A percentile compares a stretch with the other conserved stretches of the same genome.
phyloP scores from a whole-genome alignment of 2,329 filamentous ascomycete genomes.

The Fusarium equiseti region DNA sequence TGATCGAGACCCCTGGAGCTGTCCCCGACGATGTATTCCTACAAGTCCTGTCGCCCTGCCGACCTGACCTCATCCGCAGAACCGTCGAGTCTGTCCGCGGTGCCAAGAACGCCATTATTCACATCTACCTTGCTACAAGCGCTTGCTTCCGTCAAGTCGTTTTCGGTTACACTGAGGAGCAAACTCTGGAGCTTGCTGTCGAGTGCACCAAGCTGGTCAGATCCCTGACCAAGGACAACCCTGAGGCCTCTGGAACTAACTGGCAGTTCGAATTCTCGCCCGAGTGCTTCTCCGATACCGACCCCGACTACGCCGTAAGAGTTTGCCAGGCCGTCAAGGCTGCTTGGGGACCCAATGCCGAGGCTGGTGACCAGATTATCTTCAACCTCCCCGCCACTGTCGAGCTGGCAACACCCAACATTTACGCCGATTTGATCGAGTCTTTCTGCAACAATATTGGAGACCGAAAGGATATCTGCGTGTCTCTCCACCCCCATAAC shows the following conservation, averaged over 20 bases:
- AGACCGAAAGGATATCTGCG: constrained; percentile 86
- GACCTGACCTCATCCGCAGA: constrained; percentile 85
- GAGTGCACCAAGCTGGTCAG: constrained; percentile 88
- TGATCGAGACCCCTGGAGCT: constrained; percentile 70
- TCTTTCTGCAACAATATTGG: constrained; percentile 90
- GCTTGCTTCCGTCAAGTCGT: constrained; percentile 94
- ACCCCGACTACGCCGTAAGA: constrained; percentile 82
- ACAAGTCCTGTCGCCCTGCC: constrained; percentile 92
- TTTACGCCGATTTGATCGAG: constrained; percentile 96
- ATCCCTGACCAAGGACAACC: constrained; percentile 87
- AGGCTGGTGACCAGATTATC: constrained; percentile 79
- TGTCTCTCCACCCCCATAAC: constrained; percentile 94
- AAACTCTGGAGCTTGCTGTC: constrained; percentile 84
- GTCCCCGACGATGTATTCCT: constrained; percentile 80
- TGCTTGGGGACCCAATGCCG: constrained; percentile 85
- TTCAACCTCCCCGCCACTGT: constrained; percentile 98
- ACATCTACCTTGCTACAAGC: constrained; percentile 96
- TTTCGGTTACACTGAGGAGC: constrained; percentile 86
- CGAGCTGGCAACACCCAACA: constrained; percentile 93
- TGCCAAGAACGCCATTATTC: constrained; percentile 92
- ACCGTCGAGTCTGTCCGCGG: constrained; percentile 91
- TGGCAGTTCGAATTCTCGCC: constrained; percentile 89
- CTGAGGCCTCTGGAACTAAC: constrained; percentile 66
- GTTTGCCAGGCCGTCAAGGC: constrained; percentile 94
- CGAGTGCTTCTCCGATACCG: constrained; percentile 91